phyloP scores from a whole-genome alignment of 495 filamentous ascomycete genomes.

The Aeminium ludgeri region DNA sequence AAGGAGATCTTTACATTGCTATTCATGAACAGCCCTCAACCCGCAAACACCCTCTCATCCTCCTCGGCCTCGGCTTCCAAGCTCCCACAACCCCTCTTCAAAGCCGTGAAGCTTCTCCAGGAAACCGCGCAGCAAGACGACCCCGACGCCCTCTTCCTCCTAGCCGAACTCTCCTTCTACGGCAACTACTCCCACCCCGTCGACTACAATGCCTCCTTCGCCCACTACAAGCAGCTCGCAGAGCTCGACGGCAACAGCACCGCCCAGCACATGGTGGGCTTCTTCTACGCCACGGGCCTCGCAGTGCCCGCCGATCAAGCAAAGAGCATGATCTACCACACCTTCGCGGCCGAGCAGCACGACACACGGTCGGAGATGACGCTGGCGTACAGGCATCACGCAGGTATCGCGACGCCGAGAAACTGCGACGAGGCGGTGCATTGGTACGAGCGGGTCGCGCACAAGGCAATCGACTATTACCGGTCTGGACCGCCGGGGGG shows the following conservation, averaged over 20 bases:
- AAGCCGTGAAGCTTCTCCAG: conserved; percentile 57
- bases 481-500: conserved; percentile 85
- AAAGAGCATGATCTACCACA: conserved; percentile 82
- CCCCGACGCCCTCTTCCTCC: conserved; percentile 72
- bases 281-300: conserved; percentile 91
- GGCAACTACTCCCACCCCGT: conserved; percentile 83
- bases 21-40: conserved; percentile 28
- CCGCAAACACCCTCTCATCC: conserved; percentile 19
- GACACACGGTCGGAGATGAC: conserved; percentile 88
- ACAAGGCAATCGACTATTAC: conserved; percentile 77
- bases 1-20: conserved; percentile 29
- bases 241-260: conserved; percentile 68
- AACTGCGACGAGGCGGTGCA: conserved; percentile 71
- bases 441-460: conserved; percentile 85
- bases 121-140: conserved; percentile 58
- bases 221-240: conserved; percentile 64
- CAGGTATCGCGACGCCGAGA: conserved; percentile 67
- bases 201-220: conserved; percentile 67
- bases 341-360: conserved; percentile 74
- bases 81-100: conserved; percentile 19
- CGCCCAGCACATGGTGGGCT: conserved; percentile 85
- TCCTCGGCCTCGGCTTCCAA: conserved; percentile 19
- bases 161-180: conserved; percentile 93
- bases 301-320: conserved; percentile 79
- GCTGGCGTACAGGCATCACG: conserved; percentile 68